Base-by-base conservation (phyloP, 192 early-diverging fungal species). In the Entophlyctis helioformis region DNA sequence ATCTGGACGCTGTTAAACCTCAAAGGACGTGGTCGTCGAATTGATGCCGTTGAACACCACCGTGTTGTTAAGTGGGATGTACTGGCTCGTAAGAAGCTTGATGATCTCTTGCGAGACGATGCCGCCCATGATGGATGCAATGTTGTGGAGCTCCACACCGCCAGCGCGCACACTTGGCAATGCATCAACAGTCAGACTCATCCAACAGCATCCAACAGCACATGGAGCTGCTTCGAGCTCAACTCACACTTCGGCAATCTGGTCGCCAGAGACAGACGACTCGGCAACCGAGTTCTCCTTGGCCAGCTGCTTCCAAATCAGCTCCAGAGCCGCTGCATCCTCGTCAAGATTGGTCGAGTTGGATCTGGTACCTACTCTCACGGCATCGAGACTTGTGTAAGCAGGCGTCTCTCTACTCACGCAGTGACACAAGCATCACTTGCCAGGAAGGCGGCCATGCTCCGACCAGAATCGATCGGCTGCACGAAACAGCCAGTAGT, bases 21-120 rank as follows among this genome's bases (percentile, higher is more conserved):
- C n/a, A n/a, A n/a, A n/a, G n/a, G n/a, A n/a, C n/a, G n/a, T n/a
- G n/a, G n/a, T n/a, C n/a, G n/a, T n/a, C n/a, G n/a, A n/a, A n/a
- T 69, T 71, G 26, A 89, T 74, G 21, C 89, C 88, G 52, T 96
- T 82, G 51, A 87, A 84, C 12, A 98, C 62, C 40, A 79, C 78
- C 0, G 83, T 78, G 57, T 94, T 94, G 63, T 88, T 73, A 39
- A 91, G 60, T 1, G 92, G 91, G 39, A 92, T 80, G 54, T 98
- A 98, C 66, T 98, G 95, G 37, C 72, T 70, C 2, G 95, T 98
- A 31, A 96, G 76, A 33, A 98, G 56, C 69, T 98, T 98, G 70
- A 96, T 93, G 22, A 80, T 64, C 59, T 98, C 95, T 51, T 98
- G 95, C 11, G 87, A 73, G 16, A 82, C 85, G 26, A 98, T 66